A percentile compares a stretch with the other conserved stretches of the same genome.
These are phyloP conservation scores for Leccinum subrobustum DNA, from an alignment of 1,284 basidiomycete genomes.

Conservation along the genomic window DNA sequence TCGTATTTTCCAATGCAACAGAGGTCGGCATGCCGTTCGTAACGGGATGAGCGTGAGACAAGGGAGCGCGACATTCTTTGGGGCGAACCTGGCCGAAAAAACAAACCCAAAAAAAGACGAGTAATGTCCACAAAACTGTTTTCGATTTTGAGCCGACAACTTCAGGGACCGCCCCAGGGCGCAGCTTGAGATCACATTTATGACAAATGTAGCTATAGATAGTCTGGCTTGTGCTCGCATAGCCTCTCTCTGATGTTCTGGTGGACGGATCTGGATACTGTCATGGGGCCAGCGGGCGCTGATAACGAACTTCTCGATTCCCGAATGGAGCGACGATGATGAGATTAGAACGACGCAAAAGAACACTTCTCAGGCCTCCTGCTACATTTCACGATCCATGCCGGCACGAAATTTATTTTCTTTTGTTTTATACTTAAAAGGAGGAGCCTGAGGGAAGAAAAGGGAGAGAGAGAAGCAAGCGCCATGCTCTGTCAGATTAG, in stretches of 20 bases:
- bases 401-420: not conserved
- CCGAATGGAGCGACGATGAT: conserved; percentile 7
- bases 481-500: conserved; percentile 6
- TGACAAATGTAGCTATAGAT: not conserved
- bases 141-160: not conserved
- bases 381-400: conserved; percentile 5
- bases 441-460: not conserved
- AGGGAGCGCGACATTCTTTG: not conserved
- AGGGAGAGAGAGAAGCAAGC: not conserved
- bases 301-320: conserved; percentile 4
- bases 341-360: conserved; percentile 11
- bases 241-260: conserved; percentile 7
- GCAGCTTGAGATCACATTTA: not conserved
- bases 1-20: not conserved
- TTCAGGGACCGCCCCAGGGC: not conserved
- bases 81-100: not conserved
- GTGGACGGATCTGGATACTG: not conserved
- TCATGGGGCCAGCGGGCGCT: not conserved
- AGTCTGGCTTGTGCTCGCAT: not conserved
- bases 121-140: not conserved
- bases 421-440: not conserved
- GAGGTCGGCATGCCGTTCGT: not conserved
- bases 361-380: conserved; percentile 3
- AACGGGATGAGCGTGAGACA: not conserved
- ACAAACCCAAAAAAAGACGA: not conserved